Evolutionary conservation across 768 basidiomycete genomes (phyloP).

Genomic region (Macrocybe gigantea): DNA sequence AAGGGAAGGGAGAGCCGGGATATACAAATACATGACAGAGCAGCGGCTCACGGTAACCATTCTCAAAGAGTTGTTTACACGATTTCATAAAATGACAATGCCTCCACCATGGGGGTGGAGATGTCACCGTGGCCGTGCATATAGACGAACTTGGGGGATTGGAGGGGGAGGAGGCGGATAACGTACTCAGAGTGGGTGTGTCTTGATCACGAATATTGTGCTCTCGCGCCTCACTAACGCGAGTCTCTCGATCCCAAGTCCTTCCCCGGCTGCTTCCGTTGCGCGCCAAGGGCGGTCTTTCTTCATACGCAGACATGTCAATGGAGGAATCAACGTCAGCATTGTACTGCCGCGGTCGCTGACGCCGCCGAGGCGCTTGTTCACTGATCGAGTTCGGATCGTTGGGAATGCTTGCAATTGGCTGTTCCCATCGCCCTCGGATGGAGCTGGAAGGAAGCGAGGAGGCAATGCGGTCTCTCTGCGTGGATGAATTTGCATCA

Average conservation of each 20-base stretch:
- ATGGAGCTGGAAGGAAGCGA: conserved; percentile 12
- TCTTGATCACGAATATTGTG: conserved; percentile 22
- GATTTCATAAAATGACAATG: neutral
- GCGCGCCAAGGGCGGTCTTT: conserved; percentile 16
- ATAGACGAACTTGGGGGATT: conserved; percentile 32
- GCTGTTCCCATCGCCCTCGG: conserved; percentile 18
- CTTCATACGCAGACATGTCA: conserved; percentile 12
- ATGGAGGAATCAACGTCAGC: conserved; percentile 3
- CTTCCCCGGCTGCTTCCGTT: conserved; percentile 21
- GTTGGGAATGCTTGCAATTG: conserved; percentile 12
- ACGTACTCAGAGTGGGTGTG: conserved; percentile 53
- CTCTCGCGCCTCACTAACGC: conserved; percentile 18
- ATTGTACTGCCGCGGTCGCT: conserved; percentile 6
- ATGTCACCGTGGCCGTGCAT: conserved; percentile 25
- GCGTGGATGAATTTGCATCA: conserved; percentile 21
- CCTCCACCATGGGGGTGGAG: neutral
- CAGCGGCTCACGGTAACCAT: conserved; percentile 19
- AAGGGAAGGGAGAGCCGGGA: conserved; percentile 23
- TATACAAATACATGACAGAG: conserved; percentile 14
- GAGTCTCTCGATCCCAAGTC: conserved; percentile 24
- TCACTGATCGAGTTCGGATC: conserved; percentile 15
- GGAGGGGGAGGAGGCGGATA: conserved; percentile 47
- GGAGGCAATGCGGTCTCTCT: conserved; percentile 19
- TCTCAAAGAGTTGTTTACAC: conserved; percentile 12
- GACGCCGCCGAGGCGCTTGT: conserved; percentile 12